A percentile compares a stretch with the other conserved stretches of the same genome.
These are phyloP conservation scores for Xylaria flabelliformis DNA, from an alignment of 495 filamentous ascomycete species.

Conservation along the genomic window DNA sequence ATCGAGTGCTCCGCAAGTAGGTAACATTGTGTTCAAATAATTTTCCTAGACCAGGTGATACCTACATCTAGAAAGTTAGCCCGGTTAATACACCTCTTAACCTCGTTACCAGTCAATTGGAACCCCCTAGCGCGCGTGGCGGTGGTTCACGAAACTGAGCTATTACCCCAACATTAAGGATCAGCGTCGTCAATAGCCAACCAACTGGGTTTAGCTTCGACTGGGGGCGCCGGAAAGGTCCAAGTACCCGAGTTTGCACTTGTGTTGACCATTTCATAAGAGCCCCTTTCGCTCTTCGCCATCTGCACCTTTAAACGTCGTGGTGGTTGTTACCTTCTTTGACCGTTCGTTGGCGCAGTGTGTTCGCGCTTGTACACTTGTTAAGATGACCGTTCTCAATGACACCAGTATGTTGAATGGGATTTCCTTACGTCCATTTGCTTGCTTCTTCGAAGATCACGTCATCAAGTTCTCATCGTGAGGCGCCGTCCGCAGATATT, in stretches of 20 bases:
- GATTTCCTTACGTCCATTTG: neutral
- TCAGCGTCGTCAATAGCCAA: neutral
- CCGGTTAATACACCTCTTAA: neutral
- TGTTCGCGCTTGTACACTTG: neutral
- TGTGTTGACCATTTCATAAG: neutral
- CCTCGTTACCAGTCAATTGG: slow-evolving; percentile 11
- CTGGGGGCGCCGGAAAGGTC: slow-evolving; percentile 1
- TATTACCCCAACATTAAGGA: slow-evolving; percentile 7
- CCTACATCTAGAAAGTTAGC: neutral
- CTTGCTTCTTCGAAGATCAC: neutral
- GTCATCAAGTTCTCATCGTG: slow-evolving; percentile 3
- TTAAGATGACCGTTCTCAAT: slow-evolving; percentile 13
- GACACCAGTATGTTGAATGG: neutral
- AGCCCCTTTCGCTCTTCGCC: slow-evolving; percentile 2
- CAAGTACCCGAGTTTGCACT: neutral
- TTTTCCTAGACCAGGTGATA: neutral
- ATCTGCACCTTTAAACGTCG: neutral
- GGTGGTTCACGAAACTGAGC: slow-evolving; percentile 2
- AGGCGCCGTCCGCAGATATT: neutral
- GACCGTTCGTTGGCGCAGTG: neutral
- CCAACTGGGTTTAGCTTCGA: slow-evolving; percentile 15
- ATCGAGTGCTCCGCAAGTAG: neutral
- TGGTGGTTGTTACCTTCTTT: neutral
- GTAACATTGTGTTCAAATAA: neutral
- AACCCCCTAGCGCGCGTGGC: neutral